Conservation (phyloP, 148 eudicot genomes). For the Euryodendron excelsum region DNA sequence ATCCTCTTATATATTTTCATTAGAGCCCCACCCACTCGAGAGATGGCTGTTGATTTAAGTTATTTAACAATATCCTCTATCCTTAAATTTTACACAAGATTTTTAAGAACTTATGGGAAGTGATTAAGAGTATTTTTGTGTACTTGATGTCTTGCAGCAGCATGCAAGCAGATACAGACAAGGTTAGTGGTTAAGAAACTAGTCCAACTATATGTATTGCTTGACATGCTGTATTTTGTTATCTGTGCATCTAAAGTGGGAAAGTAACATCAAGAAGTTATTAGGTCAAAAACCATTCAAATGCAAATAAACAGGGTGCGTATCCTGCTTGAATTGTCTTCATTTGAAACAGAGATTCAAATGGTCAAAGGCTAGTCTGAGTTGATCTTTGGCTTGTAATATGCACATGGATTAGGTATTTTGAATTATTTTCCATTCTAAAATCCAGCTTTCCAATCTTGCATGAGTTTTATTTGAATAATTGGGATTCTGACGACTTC, state of each 20-base stretch:
- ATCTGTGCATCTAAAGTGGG: neutral
- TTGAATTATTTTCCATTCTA: neutral
- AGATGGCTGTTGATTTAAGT: too few relatives aligned
- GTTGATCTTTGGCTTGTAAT: neutral
- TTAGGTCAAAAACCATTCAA: neutral
- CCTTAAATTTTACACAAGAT: too few relatives aligned
- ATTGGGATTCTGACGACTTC: neutral
- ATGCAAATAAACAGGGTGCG: neutral
- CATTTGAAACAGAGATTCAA: neutral
- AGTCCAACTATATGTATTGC: too few relatives aligned
- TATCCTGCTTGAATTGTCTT: neutral
- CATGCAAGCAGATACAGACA: too few relatives aligned
- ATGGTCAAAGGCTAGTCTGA: neutral
- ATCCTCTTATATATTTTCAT: too few relatives aligned
- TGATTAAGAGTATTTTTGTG: too few relatives aligned
- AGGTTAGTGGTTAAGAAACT: too few relatives aligned
- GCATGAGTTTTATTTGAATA: neutral
- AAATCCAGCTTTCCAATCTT: neutral
- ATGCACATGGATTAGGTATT: neutral
- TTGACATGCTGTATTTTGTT: neutral
- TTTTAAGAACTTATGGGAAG: too few relatives aligned
- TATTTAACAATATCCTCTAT: too few relatives aligned
- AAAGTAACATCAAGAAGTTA: neutral
- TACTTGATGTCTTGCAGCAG: too few relatives aligned
- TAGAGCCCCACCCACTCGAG: too few relatives aligned